Evolutionary conservation across 306 rosid genomes (phyloP).

Genomic region (Urtica urens): DNA sequence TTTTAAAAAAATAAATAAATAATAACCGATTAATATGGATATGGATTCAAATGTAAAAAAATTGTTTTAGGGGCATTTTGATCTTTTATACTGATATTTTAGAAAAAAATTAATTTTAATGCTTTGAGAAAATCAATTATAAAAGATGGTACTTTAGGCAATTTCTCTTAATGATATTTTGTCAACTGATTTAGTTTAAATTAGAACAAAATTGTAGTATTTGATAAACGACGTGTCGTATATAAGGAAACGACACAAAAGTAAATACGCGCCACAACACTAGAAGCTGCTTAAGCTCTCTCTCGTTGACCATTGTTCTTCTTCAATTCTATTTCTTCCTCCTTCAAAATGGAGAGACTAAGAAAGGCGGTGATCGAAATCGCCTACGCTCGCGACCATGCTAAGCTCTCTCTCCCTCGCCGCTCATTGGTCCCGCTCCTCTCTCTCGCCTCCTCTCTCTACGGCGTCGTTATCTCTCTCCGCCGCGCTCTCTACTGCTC

Average conservation of each 20-base stretch:
- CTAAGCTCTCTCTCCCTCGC: conserved; percentile 37
- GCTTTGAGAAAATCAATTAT: too few relatives aligned
- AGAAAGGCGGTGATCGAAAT: conserved; percentile 44
- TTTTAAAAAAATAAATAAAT: too few relatives aligned
- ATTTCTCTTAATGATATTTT: too few relatives aligned
- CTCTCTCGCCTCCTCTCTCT: conserved; percentile 47
- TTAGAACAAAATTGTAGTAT: too few relatives aligned
- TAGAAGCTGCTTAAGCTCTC: neutral
- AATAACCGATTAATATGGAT: too few relatives aligned
- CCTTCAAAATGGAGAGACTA: conserved; percentile 46
- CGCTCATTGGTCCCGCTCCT: conserved; percentile 55
- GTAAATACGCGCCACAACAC: neutral
- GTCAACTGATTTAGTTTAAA: neutral
- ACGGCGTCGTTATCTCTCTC: conserved; percentile 43
- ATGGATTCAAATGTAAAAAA: too few relatives aligned
- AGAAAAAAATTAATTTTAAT: too few relatives aligned
- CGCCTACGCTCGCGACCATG: conserved; percentile 37
- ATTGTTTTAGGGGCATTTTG: too few relatives aligned
- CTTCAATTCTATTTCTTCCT: neutral
- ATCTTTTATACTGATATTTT: too few relatives aligned
- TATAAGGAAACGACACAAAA: too few relatives aligned
- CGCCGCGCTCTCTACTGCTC: conserved; percentile 45
- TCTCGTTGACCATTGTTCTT: neutral
- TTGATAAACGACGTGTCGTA: too few relatives aligned
- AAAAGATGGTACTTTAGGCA: too few relatives aligned